Percentiles rank a stretch among this genome's conserved stretches.
phyloP scores from a whole-genome alignment of 2,329 filamentous ascomycete genomes.

The Zasmidium citrigriseum region DNA sequence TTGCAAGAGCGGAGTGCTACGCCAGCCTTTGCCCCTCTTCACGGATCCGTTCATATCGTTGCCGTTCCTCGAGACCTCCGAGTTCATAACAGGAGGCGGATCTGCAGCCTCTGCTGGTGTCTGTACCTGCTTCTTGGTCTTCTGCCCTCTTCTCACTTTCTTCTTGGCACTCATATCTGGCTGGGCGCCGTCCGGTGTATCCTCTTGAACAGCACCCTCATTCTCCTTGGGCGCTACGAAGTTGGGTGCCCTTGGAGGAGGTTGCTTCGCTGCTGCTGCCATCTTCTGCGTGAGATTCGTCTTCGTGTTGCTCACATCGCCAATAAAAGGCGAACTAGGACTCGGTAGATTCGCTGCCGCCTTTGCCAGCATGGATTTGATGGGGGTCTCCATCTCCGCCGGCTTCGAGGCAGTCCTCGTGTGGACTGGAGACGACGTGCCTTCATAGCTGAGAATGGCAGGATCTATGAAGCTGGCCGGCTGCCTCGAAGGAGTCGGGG shows the following conservation, averaged over 20 bases:
- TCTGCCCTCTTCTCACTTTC: slow-evolving; percentile 48
- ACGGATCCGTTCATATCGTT: slow-evolving; percentile 39
- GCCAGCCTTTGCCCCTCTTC: slow-evolving; percentile 64
- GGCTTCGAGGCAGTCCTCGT: slow-evolving; percentile 24
- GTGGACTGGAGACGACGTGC: slow-evolving; percentile 35
- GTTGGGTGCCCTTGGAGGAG: slow-evolving; percentile 4
- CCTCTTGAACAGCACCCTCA: slow-evolving; percentile 3
- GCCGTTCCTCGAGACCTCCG: slow-evolving; percentile 38
- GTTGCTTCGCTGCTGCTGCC: slow-evolving; percentile 17
- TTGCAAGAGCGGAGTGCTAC: slow-evolving; percentile 68
- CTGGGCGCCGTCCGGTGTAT: slow-evolving; percentile 10
- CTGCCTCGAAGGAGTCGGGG: slow-evolving; percentile 34
- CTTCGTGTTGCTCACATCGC: slow-evolving; percentile 29
- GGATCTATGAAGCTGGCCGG: slow-evolving; percentile 69
- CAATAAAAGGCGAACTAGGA: slow-evolving; percentile 41
- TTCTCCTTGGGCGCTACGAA: slow-evolving; percentile 6
- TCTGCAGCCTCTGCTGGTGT: slow-evolving; percentile 20
- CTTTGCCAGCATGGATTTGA: slow-evolving; percentile 41
- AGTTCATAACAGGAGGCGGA: slow-evolving; percentile 35
- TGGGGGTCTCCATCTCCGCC: slow-evolving; percentile 41
- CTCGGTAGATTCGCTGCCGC: slow-evolving; percentile 38
- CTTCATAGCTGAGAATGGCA: slow-evolving; percentile 71
- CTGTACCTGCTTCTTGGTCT: slow-evolving; percentile 36
- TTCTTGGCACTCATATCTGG: slow-evolving; percentile 43
- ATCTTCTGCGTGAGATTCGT: slow-evolving; percentile 26